Base-by-base conservation (phyloP, 2,329 filamentous ascomycete species). In the Alternaria sp. region DNA sequence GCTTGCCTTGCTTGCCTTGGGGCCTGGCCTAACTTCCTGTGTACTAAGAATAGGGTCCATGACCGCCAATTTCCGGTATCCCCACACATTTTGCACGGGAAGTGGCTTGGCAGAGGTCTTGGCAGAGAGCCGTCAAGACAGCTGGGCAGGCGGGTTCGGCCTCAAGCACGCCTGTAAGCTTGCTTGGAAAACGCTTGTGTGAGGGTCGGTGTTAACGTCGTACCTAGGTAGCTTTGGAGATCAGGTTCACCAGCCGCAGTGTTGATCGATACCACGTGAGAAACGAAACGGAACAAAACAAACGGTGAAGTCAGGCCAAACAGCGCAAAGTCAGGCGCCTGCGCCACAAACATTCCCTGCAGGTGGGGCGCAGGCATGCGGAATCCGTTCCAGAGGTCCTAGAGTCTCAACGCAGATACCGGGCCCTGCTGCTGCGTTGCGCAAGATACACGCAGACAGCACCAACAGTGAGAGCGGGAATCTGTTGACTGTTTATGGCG, bases 141-240 rank as follows among this genome's bases (percentile, higher is more conserved):
- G 46, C 19, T 28, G 43, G 28, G 23, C 40, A 36, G 30, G 36
- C 36, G 36, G 36, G 36, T 40, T 17, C 25, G 26, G n/a, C 32
- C 13, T 59, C 54, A 58, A 67, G 64, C 57, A 66, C 63, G 43
- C 32, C 36, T 36, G 55, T 47, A 62, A 65, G 60, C 59, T 49
- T 60, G 51, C 62, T 67, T 69, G 64, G 67, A 55, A 65, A 65
- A 69, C 46, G 62, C 67, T 69, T 67, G 61, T 49, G 26, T 21
- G 45, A 51, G n/a, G n/a, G n/a, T n/a, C n/a, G n/a, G n/a, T n/a
- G n/a, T n/a, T n/a, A n/a, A n/a, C n/a, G n/a, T n/a, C n/a, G n/a
- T n/a, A n/a, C n/a, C n/a, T n/a, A n/a, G n/a, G n/a, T n/a, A n/a
- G n/a, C n/a, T n/a, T 11, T n/a, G 5, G 0, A 52, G 5, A 36